Evolutionary conservation across 2,329 filamentous ascomycete species (phyloP).

Genomic region (Clarireedia paspali): DNA sequence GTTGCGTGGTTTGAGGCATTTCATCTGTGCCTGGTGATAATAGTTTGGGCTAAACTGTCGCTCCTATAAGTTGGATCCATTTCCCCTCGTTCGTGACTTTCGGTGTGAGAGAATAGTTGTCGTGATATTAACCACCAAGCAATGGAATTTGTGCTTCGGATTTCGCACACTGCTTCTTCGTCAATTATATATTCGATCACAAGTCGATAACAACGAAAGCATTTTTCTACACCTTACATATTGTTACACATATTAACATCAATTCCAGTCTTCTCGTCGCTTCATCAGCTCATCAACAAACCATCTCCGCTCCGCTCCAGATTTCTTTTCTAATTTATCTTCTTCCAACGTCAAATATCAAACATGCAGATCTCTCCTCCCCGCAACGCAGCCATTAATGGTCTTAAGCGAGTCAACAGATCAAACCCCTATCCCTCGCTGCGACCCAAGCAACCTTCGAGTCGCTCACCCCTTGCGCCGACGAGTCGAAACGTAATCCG

Average conservation of each 20-base stretch:
- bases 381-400: slow-evolving; percentile 5
- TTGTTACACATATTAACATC: slow-evolving; percentile 8
- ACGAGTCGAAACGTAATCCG: not conserved
- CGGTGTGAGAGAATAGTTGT: not conserved
- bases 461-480: slow-evolving; percentile 4
- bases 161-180: not conserved
- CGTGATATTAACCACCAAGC: not conserved
- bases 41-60: not conserved
- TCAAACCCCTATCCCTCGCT: slow-evolving; percentile 1
- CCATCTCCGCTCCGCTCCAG: not conserved
- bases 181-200: slow-evolving; percentile 6
- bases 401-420: slow-evolving; percentile 6
- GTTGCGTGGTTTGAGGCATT: slow-evolving; percentile 8
- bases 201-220: slow-evolving; percentile 8
- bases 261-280: slow-evolving; percentile 6
- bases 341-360: not conserved
- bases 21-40: slow-evolving; percentile 1
- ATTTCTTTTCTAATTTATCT: not conserved
- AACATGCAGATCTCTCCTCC: slow-evolving; percentile 10
- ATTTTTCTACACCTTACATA: slow-evolving; percentile 4
- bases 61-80: slow-evolving; percentile 9
- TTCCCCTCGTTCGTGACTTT: not conserved
- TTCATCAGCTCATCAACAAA: not conserved
- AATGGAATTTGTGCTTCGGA: slow-evolving; percentile 4
- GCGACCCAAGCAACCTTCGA: slow-evolving; percentile 3